Conservation (phyloP, 257 asterid genomes). For the Anisodus tanguticus region DNA sequence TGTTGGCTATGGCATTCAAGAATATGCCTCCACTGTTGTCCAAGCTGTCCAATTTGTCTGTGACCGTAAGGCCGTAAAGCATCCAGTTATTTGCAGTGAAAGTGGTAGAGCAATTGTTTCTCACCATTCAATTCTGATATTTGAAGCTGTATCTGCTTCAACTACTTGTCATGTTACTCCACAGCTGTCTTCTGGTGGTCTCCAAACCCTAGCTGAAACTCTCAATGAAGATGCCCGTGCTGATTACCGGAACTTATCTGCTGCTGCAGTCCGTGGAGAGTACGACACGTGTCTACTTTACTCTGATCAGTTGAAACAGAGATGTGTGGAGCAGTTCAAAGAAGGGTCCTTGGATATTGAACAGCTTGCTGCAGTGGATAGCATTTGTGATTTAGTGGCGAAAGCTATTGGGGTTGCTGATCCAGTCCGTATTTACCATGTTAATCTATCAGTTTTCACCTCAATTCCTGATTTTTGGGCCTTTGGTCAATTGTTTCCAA, state of each 20-base stretch:
- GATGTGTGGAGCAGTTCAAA: conserved; percentile 84
- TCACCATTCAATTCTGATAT: conserved; percentile 83
- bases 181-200: conserved; percentile 52
- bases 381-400: conserved; percentile 69
- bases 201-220: conserved; percentile 56
- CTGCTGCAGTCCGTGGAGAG: conserved; percentile 71
- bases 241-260: conserved; percentile 61
- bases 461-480: conserved; percentile 99
- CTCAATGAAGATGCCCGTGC: conserved; percentile 63
- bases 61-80: conserved; percentile 68
- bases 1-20: conserved; percentile 66
- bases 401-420: conserved; percentile 74
- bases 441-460: conserved; percentile 81
- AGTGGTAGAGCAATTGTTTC: conserved; percentile 98
- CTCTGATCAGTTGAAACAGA: conserved; percentile 86
- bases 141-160: conserved; percentile 74
- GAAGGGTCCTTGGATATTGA: conserved; percentile 84
- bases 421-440: conserved; percentile 70
- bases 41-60: conserved; percentile 66
- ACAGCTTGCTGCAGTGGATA: conserved; percentile 86
- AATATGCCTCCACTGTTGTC: conserved; percentile 88
- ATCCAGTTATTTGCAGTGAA: conserved; percentile 91
- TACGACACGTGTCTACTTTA: conserved; percentile 59
- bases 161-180: conserved; percentile 48
- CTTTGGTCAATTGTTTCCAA: conserved; percentile 50